Base-by-base conservation (phyloP, 805 yeast species). In the Komagataella kurtzmanii region DNA sequence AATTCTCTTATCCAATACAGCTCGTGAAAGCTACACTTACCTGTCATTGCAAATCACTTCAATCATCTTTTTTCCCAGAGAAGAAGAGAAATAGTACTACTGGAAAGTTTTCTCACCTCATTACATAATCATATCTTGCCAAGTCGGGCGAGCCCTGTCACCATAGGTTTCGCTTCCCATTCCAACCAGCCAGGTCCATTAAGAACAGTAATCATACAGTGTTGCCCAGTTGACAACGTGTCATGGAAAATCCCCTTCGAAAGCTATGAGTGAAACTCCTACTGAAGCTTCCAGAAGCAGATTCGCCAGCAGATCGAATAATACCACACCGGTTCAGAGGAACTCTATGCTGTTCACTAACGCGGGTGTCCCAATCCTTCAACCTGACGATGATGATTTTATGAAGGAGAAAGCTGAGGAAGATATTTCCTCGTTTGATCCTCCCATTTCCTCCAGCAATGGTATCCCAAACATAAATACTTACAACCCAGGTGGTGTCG, bases 31-130 rank as follows among this genome's bases (percentile, higher is more conserved):
- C 17, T 30, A 7, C 17, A 65, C 79, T 50, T 58, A 70, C 72
- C 88, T 69, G 59, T 85, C 93, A 60, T 81, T 84, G 55, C 88
- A 85, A 3, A 72, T 59, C 14, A 85, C 85, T 61, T 85, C 88
- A 51, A 85, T 80, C 90, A 85, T 84, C 30, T 19, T 46, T 21
- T 7, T n/a, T 30, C 40, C 5, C 10, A 10, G 40, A 30, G 36
- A 7, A 5, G 14, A 10, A 2, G 40, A 2, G 10, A 30, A 30
- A 30, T 4, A 30, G 10, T 7, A 24, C 10, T 5, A 8, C 14
- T 30, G 14, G 40, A 30, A 30, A 30, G 40, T 30, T 30, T 10
- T 30, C 40, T 14, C 5, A 4, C 14, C 40, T 8, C 14, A 30
- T 30, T 30, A 30, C 40, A 30, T 30, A 30, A 30, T 30, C 40